These are phyloP conservation scores for Glaciozyma antarctica DNA, from an alignment of 768 basidiomycete species.

Conservation along the genomic window DNA sequence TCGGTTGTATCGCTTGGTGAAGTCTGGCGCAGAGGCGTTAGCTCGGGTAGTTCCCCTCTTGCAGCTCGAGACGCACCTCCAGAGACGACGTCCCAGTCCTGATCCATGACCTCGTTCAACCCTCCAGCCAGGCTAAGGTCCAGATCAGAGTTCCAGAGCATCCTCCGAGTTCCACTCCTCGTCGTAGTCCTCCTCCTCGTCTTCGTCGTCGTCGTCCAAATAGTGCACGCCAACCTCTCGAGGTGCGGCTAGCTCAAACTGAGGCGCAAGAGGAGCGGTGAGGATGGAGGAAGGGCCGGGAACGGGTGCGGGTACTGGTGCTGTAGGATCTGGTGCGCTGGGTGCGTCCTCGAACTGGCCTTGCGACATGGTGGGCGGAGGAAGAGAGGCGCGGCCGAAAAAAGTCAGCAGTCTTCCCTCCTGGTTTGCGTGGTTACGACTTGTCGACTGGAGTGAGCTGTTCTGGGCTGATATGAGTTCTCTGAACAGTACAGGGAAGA, in stretches of 20 bases:
- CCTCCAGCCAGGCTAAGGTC: conserved; percentile 52
- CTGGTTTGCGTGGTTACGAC: no score
- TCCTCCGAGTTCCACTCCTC: conserved; percentile 49
- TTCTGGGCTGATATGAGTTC: no score
- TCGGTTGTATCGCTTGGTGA: conserved; percentile 97
- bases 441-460: no score
- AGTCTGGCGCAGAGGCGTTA: conserved; percentile 47
- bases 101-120: conserved; percentile 58
- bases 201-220: neutral
- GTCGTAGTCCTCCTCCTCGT: conserved; percentile 41
- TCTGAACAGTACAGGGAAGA: no score
- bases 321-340: neutral
- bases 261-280: neutral
- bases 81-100: conserved; percentile 19
- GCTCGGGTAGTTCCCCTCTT: neutral
- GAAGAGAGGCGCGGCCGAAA: no score
- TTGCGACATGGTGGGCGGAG: no score
- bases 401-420: no score
- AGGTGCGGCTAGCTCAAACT: neutral
- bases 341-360: no score
- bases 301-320: neutral
- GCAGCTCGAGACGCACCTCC: conserved; percentile 30
- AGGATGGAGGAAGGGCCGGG: neutral
- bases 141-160: conserved; percentile 7
- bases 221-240: neutral